Conservation (phyloP, 306 rosid species). For the Fragaria iinumae region DNA sequence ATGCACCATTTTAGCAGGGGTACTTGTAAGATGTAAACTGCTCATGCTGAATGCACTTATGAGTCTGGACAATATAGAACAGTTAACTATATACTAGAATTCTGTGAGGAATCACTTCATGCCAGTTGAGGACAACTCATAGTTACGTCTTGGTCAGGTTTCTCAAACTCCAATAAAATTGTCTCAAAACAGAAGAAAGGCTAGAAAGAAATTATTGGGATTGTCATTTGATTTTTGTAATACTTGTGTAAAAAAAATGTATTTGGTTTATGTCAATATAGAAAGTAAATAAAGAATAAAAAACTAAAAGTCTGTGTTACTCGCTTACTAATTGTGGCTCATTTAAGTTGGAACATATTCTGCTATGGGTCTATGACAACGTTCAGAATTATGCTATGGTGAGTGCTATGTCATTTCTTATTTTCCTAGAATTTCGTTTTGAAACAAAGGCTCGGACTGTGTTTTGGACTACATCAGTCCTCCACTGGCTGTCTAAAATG, state of each 20-base stretch:
- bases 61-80: not conserved
- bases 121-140: not conserved
- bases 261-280: not conserved
- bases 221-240: not conserved
- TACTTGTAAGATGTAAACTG: not conserved
- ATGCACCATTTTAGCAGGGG: not conserved
- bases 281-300: not conserved
- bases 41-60: not conserved
- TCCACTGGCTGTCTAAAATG: not conserved
- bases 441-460: not conserved
- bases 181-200: not conserved
- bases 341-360: not conserved
- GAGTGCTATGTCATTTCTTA: not conserved
- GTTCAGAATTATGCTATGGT: not conserved
- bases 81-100: not conserved
- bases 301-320: not conserved
- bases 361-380: not conserved
- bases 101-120: not conserved
- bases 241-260: not conserved
- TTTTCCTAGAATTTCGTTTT: not conserved
- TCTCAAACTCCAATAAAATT: not conserved
- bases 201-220: not conserved
- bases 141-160: not conserved
- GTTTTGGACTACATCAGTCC: slow-evolving; percentile 1
- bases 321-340: not conserved